Base-by-base conservation (phyloP, 768 basidiomycete genomes). In the Serendipita sp. region DNA sequence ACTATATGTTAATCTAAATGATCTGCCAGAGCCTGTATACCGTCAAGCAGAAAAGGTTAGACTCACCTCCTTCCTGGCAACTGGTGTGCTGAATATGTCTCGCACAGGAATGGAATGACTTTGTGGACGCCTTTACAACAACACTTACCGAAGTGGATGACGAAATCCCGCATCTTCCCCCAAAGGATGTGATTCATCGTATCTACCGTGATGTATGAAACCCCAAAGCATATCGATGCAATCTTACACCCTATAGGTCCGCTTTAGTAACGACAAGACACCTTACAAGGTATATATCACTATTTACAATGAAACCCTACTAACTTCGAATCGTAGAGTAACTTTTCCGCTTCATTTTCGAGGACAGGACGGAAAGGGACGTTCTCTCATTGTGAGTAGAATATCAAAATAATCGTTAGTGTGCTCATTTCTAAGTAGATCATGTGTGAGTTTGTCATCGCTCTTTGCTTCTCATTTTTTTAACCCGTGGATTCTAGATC, bases 241-340 rank as follows among this genome's bases (percentile, higher is more conserved):
- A 32, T 34, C 53, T 46, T 18, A 41, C 4, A 41, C 41, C 51
- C 37, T 65, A 3, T 66, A 92, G 89, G 73, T 95, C 28, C 83
- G 93, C 13, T 96, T 95, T 74, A 91, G 88, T 71, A 90, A 90
- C 65, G 89, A 93, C 72, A 94, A 93, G 76, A 99, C 95, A 3
- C 95, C 95, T 0, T 99, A 99, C 77, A 98, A 98, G 56, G 56
- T 60, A 28, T 8, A 10, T 30, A 24, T 28, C 10, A 10, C 56
- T 8, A 3, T 60, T 60, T 34, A 10, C 35, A 10, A 34, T 24
- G 10, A 51, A 51, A 5, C 10, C n/a, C 30, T 32, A 35, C 16
- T 18, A 60, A 60, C 56, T 30, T 8, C n/a, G 5, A 13, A 41
- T 51, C 30, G 30, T 35, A 60, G 75, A 81, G 74, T 3, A 79